Percentiles rank a stretch among this genome's conserved stretches.
Evolutionary conservation across 139 green algal genomes (phyloP).

Genomic region (Asterochloris erici): DNA sequence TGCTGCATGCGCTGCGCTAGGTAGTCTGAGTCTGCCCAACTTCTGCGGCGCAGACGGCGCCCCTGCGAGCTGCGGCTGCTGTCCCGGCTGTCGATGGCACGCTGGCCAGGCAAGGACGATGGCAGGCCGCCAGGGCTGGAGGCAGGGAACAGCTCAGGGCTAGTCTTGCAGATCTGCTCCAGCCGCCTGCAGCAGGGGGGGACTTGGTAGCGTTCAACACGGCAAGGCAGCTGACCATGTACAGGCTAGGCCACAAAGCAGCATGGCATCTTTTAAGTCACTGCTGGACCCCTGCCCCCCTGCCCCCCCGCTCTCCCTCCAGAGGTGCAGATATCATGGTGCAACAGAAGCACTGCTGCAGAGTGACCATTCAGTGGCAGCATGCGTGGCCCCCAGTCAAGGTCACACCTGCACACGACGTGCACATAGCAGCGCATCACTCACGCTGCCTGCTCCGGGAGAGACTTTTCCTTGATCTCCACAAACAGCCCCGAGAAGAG

Average conservation of each 20-base stretch:
- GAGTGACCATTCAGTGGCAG: too few relatives aligned
- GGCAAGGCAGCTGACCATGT: background rate
- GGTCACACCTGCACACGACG: too few relatives aligned
- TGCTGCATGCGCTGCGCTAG: constrained; percentile 8
- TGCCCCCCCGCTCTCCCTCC: too few relatives aligned
- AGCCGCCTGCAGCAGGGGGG: constrained; percentile 12
- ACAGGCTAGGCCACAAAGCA: too few relatives aligned
- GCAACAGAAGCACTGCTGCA: too few relatives aligned
- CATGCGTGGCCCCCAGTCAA: too few relatives aligned
- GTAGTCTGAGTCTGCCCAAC: constrained; percentile 19
- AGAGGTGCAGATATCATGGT: too few relatives aligned
- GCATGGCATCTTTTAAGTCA: too few relatives aligned
- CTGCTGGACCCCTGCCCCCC: too few relatives aligned
- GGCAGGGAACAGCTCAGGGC: constrained; percentile 9
- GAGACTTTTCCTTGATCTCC: constrained; percentile 15
- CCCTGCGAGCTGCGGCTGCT: background rate
- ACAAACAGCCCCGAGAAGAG: constrained; percentile 21
- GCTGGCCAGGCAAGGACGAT: background rate
- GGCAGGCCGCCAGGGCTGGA: constrained; percentile 2
- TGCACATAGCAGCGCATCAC: background rate
- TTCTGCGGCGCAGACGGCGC: background rate
- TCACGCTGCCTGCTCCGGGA: constrained; percentile 5
- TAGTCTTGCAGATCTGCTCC: background rate
- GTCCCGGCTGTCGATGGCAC: background rate
- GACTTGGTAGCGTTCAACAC: background rate